phyloP scores from a whole-genome alignment of 441 rosid species.

The Hura crepitans region DNA sequence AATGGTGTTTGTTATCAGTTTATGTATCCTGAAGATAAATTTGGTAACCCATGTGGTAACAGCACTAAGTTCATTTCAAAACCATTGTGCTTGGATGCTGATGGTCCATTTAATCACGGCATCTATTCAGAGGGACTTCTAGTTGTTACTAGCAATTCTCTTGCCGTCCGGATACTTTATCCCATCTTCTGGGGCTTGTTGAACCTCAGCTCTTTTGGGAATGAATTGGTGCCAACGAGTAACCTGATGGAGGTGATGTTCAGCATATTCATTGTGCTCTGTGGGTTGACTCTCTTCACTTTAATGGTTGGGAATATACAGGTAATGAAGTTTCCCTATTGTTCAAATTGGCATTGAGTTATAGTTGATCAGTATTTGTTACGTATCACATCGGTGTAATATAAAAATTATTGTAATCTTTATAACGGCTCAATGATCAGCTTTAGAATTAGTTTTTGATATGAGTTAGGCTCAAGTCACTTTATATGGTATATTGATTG shows the following conservation, averaged over 20 bases:
- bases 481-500: no score
- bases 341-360: no score
- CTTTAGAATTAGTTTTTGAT: no score
- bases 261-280: constrained; percentile 58
- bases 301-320: constrained; percentile 68
- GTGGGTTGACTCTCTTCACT: constrained; percentile 47
- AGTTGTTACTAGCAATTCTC: constrained; percentile 57
- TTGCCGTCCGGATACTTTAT: constrained; percentile 54
- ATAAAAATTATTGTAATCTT: no score
- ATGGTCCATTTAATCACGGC: constrained; percentile 57
- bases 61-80: constrained; percentile 30
- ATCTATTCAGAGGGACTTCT: constrained; percentile 55
- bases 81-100: constrained; percentile 49
- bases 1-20: constrained; percentile 40
- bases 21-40: constrained; percentile 29
- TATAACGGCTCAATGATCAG: no score
- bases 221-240: constrained; percentile 60
- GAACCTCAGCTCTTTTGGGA: constrained; percentile 64
- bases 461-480: no score
- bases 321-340: constrained; percentile 28
- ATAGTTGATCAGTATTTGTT: no score
- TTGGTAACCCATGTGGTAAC: constrained; percentile 37
- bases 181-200: constrained; percentile 80
- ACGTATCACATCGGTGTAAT: no score
- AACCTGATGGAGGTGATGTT: constrained; percentile 52